Conservation (phyloP, 1,284 basidiomycete species). For the Apiotrichum sp. region DNA sequence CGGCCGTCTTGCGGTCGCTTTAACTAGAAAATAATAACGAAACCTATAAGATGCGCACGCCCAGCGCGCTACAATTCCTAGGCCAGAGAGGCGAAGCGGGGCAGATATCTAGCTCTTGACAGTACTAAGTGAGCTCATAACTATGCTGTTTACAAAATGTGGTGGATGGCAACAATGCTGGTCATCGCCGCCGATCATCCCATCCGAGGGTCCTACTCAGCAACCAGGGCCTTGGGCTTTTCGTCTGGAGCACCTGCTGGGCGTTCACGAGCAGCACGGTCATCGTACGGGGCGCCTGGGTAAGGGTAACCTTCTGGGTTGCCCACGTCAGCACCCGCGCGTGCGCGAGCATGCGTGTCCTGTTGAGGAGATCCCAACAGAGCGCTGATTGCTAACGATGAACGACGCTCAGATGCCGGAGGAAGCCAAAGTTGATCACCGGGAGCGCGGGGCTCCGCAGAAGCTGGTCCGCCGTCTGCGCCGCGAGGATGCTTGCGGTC, state of each 20-base stretch:
- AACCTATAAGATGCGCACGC: neutral
- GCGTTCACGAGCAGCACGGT: neutral
- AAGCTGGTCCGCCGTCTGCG: slow-evolving; percentile 3
- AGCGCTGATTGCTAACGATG: slow-evolving; percentile 40
- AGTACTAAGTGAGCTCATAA: too few species aligned
- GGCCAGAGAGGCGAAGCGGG: neutral
- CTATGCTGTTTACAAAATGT: too few species aligned
- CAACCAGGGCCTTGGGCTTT: slow-evolving; percentile 3
- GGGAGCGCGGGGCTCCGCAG: slow-evolving; percentile 9
- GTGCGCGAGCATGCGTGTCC: slow-evolving; percentile 17
- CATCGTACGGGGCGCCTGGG: slow-evolving; percentile 1
- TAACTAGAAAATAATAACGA: neutral
- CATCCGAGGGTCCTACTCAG: neutral
- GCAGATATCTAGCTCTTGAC: neutral
- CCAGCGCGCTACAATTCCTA: neutral
- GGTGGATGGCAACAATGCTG: neutral
- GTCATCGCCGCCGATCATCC: too few species aligned
- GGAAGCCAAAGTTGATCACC: slow-evolving; percentile 39
- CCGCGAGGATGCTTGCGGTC: slow-evolving; percentile 20
- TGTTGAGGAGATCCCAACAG: slow-evolving; percentile 41
- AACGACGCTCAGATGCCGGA: slow-evolving; percentile 34
- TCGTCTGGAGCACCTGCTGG: neutral
- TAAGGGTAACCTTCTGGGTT: neutral
- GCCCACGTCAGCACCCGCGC: slow-evolving; percentile 18
- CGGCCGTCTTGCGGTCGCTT: neutral